Evolutionary conservation across 75 land plant genomes (phyloP).

Genomic region (Pinus tabuliformis): DNA sequence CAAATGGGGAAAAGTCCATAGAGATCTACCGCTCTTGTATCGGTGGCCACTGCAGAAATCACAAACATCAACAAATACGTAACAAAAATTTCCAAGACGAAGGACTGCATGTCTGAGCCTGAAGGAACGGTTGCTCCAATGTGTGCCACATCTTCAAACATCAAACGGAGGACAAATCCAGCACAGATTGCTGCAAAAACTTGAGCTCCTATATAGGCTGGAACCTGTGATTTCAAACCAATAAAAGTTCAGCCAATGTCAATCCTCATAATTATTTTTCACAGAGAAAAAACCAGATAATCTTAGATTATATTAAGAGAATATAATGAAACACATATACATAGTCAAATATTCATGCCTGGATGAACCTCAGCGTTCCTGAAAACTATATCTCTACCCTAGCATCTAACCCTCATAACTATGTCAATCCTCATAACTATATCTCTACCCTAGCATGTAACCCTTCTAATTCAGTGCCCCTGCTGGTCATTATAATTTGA

Average conservation of each 20-base stretch:
- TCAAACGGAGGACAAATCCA: constrained; percentile 46
- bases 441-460: background rate
- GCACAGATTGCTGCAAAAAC: constrained; percentile 49
- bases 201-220: constrained; percentile 65
- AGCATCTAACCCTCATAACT: no score
- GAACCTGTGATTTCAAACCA: constrained; percentile 39
- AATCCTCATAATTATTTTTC: no score
- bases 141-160: constrained; percentile 34
- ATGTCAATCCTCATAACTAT: background rate
- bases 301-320: no score
- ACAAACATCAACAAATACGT: constrained; percentile 87
- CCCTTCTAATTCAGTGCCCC: no score
- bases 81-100: constrained; percentile 62
- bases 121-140: constrained; percentile 54
- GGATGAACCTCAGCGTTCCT: no score
- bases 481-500: background rate
- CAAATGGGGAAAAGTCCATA: background rate
- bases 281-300: no score
- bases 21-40: constrained; percentile 59
- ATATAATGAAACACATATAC: no score
- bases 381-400: no score
- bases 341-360: no score
- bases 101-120: constrained; percentile 57
- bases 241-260: background rate
- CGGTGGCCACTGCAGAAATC: constrained; percentile 74